Conservation (phyloP, 1,139 yeast genomes). For the Sugiyamaella paludigena region DNA sequence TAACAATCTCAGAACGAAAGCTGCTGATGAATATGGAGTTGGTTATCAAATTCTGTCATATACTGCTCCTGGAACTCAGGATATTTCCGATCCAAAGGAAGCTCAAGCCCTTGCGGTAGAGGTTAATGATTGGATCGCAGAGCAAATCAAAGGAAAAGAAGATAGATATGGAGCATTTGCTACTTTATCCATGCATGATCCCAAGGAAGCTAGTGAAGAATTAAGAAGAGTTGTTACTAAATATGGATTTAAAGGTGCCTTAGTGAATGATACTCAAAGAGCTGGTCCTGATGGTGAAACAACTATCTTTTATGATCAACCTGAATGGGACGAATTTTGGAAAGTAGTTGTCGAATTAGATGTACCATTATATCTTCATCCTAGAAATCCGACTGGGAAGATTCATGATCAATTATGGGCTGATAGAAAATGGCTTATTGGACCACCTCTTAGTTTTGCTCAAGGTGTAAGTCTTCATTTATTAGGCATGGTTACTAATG, state of each 20-base stretch:
- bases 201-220: slow-evolving; percentile 11
- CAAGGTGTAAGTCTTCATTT: slow-evolving; percentile 14
- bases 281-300: slow-evolving; percentile 13
- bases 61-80: slow-evolving; percentile 15
- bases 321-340: slow-evolving; percentile 15
- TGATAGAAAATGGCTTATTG: slow-evolving; percentile 13
- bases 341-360: slow-evolving; percentile 10
- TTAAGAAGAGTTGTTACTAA: slow-evolving; percentile 10
- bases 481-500: slow-evolving; percentile 14
- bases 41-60: slow-evolving; percentile 14
- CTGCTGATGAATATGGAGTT: slow-evolving; percentile 13
- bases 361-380: slow-evolving; percentile 14
- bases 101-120: slow-evolving; percentile 14
- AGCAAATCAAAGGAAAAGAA: slow-evolving; percentile 11
- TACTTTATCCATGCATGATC: slow-evolving; percentile 14
- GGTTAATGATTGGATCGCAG: slow-evolving; percentile 12
- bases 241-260: slow-evolving; percentile 10
- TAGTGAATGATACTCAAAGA: slow-evolving; percentile 13
- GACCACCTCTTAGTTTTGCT: slow-evolving; percentile 14
- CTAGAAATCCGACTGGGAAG: slow-evolving; percentile 13
- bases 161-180: slow-evolving; percentile 15
- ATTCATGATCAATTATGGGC: slow-evolving; percentile 12
- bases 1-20: slow-evolving; percentile 4
- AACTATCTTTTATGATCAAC: slow-evolving; percentile 13
- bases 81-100: slow-evolving; percentile 11